Percentiles rank a stretch among this genome's conserved stretches.
Evolutionary conservation across 176 grass and related monocot genomes (phyloP).

Genomic region (Themeda triandra): DNA sequence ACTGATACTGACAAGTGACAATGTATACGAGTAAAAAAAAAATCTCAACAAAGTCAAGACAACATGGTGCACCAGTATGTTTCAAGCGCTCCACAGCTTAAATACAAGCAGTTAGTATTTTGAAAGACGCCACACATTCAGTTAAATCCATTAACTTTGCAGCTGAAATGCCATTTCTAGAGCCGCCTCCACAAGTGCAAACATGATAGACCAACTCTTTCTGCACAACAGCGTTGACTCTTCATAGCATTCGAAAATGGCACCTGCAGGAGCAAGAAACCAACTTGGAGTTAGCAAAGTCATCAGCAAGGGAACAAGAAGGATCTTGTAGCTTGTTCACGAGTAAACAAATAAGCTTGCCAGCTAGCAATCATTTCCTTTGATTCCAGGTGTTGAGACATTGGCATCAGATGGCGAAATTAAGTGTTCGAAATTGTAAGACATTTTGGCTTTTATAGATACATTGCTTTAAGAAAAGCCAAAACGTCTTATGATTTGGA

Average conservation of each 20-base stretch:
- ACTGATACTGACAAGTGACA: no score
- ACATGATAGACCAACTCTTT: background rate
- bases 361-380: background rate
- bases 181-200: background rate
- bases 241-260: background rate
- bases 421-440: background rate
- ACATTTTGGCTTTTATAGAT: no score
- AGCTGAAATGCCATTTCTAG: background rate
- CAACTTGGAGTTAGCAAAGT: constrained; percentile 15
- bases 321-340: background rate
- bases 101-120: background rate
- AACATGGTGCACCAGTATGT: background rate
- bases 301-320: background rate
- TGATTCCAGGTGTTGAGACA: background rate
- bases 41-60: background rate
- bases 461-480: no score
- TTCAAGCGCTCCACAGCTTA: background rate
- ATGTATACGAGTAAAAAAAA: background rate
- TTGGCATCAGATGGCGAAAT: background rate
- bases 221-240: background rate
- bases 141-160: background rate
- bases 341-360: background rate
- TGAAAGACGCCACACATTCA: background rate
- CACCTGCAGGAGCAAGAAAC: constrained; percentile 4
- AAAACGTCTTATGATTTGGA: no score